Percentiles rank a stretch among this genome's conserved stretches.
These are phyloP conservation scores for Auxenochlorella pyrenoidosa DNA, from an alignment of 139 green algal species.

Conservation along the genomic window DNA sequence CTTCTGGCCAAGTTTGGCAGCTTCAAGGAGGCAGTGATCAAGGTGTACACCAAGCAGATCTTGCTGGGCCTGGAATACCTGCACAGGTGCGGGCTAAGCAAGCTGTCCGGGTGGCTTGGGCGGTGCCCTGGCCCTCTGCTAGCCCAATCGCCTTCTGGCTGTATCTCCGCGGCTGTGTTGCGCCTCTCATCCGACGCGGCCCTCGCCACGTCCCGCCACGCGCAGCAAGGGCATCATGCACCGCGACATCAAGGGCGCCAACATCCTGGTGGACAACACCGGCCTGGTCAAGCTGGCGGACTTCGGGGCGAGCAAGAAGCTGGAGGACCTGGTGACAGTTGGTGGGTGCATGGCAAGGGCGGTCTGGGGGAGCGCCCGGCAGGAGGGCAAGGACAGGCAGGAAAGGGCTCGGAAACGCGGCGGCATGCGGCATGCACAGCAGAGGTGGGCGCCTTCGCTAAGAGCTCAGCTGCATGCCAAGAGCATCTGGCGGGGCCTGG, in stretches of 20 bases:
- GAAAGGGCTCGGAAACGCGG: too few species aligned
- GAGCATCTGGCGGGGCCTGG: too few species aligned
- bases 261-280: slow-evolving; percentile 93
- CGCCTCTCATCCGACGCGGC: too few species aligned
- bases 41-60: slow-evolving; percentile 81
- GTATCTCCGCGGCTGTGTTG: too few species aligned
- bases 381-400: too few species aligned
- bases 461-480: not conserved
- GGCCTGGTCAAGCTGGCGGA: slow-evolving; percentile 96
- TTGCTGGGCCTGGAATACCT: slow-evolving; percentile 93
- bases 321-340: slow-evolving; percentile 92
- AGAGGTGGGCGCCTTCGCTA: not conserved
- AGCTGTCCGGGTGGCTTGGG: too few species aligned
- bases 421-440: too few species aligned
- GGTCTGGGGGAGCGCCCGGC: too few species aligned
- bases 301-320: slow-evolving; percentile 94
- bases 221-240: slow-evolving; percentile 86
- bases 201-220: too few species aligned
- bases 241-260: slow-evolving; percentile 96
- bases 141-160: too few species aligned
- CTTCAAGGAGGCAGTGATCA: slow-evolving; percentile 73
- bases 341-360: slow-evolving; percentile 40
- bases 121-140: too few species aligned
- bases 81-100: slow-evolving; percentile 65
- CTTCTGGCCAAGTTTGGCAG: slow-evolving; percentile 89